Conservation (phyloP, 1,284 basidiomycete species). For the Tylopilus microsporus region DNA sequence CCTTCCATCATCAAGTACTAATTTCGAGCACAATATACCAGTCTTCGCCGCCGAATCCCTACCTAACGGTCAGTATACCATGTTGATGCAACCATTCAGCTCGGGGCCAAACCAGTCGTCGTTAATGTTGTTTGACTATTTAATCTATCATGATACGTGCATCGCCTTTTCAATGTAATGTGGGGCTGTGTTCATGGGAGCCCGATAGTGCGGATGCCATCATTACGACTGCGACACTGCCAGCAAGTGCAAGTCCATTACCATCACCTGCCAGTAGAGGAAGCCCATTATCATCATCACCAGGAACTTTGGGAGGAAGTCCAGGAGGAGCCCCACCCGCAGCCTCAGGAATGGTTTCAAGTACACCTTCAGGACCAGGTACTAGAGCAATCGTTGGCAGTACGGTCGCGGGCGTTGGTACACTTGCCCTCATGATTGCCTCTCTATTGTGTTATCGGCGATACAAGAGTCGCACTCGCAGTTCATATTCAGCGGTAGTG, state of each 20-base stretch:
- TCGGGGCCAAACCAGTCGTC: background rate
- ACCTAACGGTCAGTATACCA: conserved; percentile 7
- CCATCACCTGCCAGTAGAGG: no score
- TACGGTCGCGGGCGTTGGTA: no score
- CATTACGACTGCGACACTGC: background rate
- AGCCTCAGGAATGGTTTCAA: no score
- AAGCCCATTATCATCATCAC: no score
- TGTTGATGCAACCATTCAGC: conserved; percentile 8
- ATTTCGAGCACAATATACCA: conserved; percentile 16
- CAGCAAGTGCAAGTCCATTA: no score
- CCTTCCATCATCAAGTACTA: background rate
- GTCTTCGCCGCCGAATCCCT: conserved; percentile 15
- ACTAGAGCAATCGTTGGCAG: background rate
- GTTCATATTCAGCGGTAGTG: no score
- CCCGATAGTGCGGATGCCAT: conserved; percentile 1
- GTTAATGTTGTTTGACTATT: conserved; percentile 18
- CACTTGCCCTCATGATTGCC: no score
- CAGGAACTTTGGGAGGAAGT: no score
- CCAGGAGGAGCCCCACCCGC: no score
- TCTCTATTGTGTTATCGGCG: no score
- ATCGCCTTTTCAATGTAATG: background rate
- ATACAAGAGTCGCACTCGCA: no score
- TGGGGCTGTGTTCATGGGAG: background rate
- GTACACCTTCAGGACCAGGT: background rate
- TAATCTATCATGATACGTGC: conserved; percentile 17